Evolutionary conservation across 768 basidiomycete species (phyloP), one percentile per base, ranked within the genome.

Genomic region (Agrocybe chaxingu): DNA sequence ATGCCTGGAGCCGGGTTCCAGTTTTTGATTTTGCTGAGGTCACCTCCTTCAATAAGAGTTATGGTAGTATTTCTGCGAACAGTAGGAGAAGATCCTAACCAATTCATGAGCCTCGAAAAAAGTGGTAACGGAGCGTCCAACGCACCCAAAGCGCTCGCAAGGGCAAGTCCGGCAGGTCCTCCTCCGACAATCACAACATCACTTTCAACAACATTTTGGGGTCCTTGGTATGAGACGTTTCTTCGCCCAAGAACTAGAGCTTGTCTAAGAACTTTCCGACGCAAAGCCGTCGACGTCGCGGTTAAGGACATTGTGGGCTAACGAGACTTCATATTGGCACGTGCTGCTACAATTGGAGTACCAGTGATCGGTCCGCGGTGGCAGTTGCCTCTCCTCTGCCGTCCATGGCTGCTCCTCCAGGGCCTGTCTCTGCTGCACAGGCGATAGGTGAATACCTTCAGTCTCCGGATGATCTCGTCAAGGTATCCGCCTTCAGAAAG

Each of bases 141-240:
- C 80, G 52, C 63, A 96, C 95, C 80, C 6, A 99, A 75, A 32
- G 92, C 91, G 62, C 82, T 84, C 3, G 93, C 94, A 33, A 99
- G 71, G 9, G 94, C 89, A 36, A 99, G 77, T 3, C 97, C 97
- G 3, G 82, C 91, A 19, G 92, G 94, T 1, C 95, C 96, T 24
- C 92, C 97, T 12, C 97, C 96, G 19, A 98, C 91, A 58, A 98
- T 89, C 16, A 96, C 90, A 32, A 98, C 77, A 65, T 98, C 97
- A 56, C 79, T 85, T 34, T 89, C 79, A 52, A 80, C 70, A 24
- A 58, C 50, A 47, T 56, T 49, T 8, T 48, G 18, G 8, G 46
- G 39, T 16, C 50, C 4, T 16, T 44, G 30, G 6, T 50, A 50
- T 5, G 50, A 50, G 19, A 45, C 38, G 33, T 6, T 29, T 48